Conservation (phyloP, 2,329 filamentous ascomycete species). For the Hymenoscyphus salicellus region DNA sequence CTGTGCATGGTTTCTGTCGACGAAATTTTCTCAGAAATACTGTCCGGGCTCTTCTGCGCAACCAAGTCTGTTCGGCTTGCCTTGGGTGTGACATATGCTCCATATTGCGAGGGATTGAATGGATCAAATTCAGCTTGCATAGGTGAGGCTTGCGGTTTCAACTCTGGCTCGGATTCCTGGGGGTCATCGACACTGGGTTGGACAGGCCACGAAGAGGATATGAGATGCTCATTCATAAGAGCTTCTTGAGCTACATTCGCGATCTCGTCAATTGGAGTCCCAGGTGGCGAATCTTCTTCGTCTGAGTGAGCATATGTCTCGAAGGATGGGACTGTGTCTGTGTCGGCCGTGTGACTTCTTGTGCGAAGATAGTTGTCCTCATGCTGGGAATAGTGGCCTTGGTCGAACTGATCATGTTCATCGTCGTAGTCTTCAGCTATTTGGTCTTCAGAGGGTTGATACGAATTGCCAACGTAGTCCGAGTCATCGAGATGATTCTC, state of each 20-base stretch:
- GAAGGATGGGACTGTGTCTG: slow-evolving; percentile 28
- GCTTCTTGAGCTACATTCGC: slow-evolving; percentile 17
- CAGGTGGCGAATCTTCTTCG: slow-evolving; percentile 19
- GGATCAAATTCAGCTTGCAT: slow-evolving; percentile 23
- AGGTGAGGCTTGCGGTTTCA: slow-evolving; percentile 18
- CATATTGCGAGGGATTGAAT: slow-evolving; percentile 22
- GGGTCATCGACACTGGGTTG: slow-evolving; percentile 3
- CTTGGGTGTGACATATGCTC: slow-evolving; percentile 19
- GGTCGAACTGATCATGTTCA: neutral
- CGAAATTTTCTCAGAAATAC: neutral
- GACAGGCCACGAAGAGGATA: slow-evolving; percentile 19
- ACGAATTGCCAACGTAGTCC: neutral
- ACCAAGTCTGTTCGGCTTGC: slow-evolving; percentile 13
- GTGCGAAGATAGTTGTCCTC: slow-evolving; percentile 11
- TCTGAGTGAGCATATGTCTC: slow-evolving; percentile 29
- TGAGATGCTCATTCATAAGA: slow-evolving; percentile 17
- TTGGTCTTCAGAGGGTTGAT: neutral
- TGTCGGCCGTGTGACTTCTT: slow-evolving; percentile 28
- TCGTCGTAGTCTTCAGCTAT: neutral
- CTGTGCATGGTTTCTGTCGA: neutral
- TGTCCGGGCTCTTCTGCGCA: neutral
- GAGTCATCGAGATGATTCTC: neutral
- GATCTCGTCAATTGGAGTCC: slow-evolving; percentile 22
- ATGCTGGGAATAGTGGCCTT: neutral
- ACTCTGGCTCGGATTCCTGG: slow-evolving; percentile 12